These are phyloP conservation scores for Filobasidium wieringae DNA, from an alignment of 768 basidiomycete genomes.

Conservation along the genomic window DNA sequence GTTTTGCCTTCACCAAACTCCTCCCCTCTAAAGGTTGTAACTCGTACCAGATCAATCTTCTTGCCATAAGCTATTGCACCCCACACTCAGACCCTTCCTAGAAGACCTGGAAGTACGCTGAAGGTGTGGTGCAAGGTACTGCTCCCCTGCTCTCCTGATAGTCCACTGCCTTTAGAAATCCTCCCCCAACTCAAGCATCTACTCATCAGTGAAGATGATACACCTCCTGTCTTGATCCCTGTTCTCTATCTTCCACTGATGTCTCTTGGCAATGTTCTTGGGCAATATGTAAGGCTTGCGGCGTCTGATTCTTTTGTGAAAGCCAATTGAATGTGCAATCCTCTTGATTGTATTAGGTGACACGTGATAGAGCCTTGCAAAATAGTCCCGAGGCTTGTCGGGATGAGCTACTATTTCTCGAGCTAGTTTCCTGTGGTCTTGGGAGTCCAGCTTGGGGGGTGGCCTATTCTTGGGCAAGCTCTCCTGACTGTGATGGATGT, in stretches of 20 bases:
- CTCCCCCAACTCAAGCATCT: neutral
- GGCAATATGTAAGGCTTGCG: neutral
- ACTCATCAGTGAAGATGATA: neutral
- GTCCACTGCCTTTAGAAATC: neutral
- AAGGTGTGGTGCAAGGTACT: neutral
- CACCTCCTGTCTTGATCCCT: neutral
- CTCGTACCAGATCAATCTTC: neutral
- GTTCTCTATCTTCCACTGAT: neutral
- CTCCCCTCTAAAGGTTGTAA: neutral
- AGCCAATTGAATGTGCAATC: neutral
- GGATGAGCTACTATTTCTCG: no score
- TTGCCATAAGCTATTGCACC: neutral
- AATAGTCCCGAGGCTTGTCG: no score
- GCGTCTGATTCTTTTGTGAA: neutral
- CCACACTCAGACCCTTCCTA: neutral
- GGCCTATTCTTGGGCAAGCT: no score
- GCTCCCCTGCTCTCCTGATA: neutral
- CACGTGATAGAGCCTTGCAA: no score
- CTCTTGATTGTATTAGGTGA: neutral
- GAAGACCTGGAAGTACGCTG: neutral
- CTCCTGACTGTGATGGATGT: no score
- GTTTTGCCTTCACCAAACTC: neutral
- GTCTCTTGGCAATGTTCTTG: neutral
- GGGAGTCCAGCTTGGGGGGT: no score
- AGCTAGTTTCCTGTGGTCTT: no score